A percentile compares a stretch with the other conserved stretches of the same genome.
phyloP scores from a whole-genome alignment of 768 basidiomycete species.

The Tephrocybe sp. region DNA sequence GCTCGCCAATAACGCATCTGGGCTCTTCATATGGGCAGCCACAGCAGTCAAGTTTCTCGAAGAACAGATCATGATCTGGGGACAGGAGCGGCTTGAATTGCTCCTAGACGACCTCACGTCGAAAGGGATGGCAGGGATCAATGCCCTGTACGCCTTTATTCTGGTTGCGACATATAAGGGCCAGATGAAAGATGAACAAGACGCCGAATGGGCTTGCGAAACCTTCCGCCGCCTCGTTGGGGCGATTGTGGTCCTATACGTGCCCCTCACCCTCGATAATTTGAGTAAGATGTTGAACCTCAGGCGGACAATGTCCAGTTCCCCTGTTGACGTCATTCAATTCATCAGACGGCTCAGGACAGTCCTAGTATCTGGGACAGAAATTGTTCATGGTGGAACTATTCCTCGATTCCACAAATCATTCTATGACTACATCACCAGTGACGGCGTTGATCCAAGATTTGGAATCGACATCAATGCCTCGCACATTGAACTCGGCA shows the following conservation, averaged over 20 bases:
- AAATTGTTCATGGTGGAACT: slow-evolving; percentile 9
- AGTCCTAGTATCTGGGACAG: slow-evolving; percentile 15
- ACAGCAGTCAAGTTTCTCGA: neutral
- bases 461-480: slow-evolving; percentile 4
- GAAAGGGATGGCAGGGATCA: neutral
- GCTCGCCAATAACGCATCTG: slow-evolving; percentile 1
- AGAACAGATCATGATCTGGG: neutral
- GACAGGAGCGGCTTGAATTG: neutral
- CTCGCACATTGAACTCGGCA: slow-evolving; percentile 9
- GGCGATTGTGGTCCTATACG: slow-evolving; percentile 10
- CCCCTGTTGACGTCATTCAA: slow-evolving; percentile 10
- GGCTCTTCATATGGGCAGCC: slow-evolving; percentile 3
- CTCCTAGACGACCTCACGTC: neutral
- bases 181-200: neutral
- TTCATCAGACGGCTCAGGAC: slow-evolving; percentile 19
- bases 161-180: neutral
- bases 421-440: slow-evolving; percentile 18
- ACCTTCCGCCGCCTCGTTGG: slow-evolving; percentile 18
- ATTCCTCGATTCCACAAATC: slow-evolving; percentile 20
- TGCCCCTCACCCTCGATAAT: slow-evolving; percentile 12
- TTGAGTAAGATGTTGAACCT: slow-evolving; percentile 12
- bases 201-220: slow-evolving; percentile 13
- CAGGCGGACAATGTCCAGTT: neutral
- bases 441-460: neutral
- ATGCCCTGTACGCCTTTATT: slow-evolving; percentile 1